Base-by-base conservation (phyloP, 1,284 basidiomycete genomes). In the Ustilago sp. region DNA sequence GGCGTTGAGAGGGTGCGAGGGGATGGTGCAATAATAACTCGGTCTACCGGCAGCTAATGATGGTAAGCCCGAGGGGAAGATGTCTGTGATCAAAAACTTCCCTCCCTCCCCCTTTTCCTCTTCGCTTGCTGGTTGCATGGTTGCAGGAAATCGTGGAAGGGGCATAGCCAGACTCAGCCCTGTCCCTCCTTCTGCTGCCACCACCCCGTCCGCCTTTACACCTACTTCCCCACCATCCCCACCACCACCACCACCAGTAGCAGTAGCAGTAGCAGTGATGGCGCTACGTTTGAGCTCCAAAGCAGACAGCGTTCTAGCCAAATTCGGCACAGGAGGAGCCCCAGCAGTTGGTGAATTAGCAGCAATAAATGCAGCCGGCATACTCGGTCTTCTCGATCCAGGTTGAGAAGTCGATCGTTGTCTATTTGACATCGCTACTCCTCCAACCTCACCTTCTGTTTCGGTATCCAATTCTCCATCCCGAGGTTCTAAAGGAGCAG, bases 341-440 rank as follows among this genome's bases (percentile, higher is more conserved):
- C 23, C 23, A 28, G 23, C 23, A 28, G 23, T 28, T 3, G 23
- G 23, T 28, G 23, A 28, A 45, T 77, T 71, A 1, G 63, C 70
- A 9, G 61, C 12, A n/a, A 82, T 34, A 50, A 82, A 81, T 0
- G 65, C 62, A 5, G 68, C 63, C 0, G 80, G 80, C 28, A 82
- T 79, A 17, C 71, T 62, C 1, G 80, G 80, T 47, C 80, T 43
- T 19, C 77, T 54, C 35, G 65, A 63, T n/a, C 71, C 68, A 5
- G 79, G 79, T 43, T 82, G 80, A 15, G 80, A 82, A 8, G 64
- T 66, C 1, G 80, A 73, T 45, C 80, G 41, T 58, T 80, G 78
- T 13, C 80, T 62, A 34, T 34, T 57, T 34, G 57, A 56, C 63
- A 53, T 56, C 5, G 60, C 38, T 15, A 53, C 36, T 59, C 55